Base-by-base conservation (phyloP, 179 eudicot genomes). In the Sideroxylon spinosum region DNA sequence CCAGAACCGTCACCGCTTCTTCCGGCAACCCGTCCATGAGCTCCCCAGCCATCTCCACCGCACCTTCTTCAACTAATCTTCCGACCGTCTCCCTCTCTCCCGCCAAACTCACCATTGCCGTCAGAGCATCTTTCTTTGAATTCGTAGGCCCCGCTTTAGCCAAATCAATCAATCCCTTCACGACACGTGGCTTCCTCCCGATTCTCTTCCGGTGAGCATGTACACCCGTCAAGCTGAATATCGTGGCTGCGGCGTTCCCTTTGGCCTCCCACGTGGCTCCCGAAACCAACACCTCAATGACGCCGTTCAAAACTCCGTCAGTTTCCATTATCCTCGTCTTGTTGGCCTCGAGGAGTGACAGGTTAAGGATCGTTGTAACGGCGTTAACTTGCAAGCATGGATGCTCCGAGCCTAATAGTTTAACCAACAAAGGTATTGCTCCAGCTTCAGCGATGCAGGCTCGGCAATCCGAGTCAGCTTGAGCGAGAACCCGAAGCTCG, bases 211-310 rank as follows among this genome's bases (percentile, higher is more conserved):
- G 68, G 68, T 90, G 87, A 2, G 85, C 85, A 44, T 87, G 88
- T 32, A 90, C 84, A 1, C 88, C 91, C 0, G 91, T 84, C 57
- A 94, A 73, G 81, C 97, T 94, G 77, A 89, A 93, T 10, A 94
- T 71, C 5, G 98, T 86, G 0, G 97, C 97, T 0, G 98, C 98
- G 9, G 98, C 98, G 64, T 95, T 93, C 3, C 92, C 97, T 80
- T 91, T 95, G 11, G 98, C 97, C 81, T 95, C 98, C 97, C 97
- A 93, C 14, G 95, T 88, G 32, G 89, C 90, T 32, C 97, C 98
- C 4, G 89, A 85, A 8, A 90, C 86, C 9, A 95, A 68, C 63
- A 90, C 97, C 74, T 90, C 93, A 37, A 90, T 83, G 7, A 95
- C 82, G 23, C 97, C 98, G 75, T 87, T 87, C 0, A 93, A 68